phyloP scores from a whole-genome alignment of 805 yeast species.

The Dipodascopsis tothii region DNA sequence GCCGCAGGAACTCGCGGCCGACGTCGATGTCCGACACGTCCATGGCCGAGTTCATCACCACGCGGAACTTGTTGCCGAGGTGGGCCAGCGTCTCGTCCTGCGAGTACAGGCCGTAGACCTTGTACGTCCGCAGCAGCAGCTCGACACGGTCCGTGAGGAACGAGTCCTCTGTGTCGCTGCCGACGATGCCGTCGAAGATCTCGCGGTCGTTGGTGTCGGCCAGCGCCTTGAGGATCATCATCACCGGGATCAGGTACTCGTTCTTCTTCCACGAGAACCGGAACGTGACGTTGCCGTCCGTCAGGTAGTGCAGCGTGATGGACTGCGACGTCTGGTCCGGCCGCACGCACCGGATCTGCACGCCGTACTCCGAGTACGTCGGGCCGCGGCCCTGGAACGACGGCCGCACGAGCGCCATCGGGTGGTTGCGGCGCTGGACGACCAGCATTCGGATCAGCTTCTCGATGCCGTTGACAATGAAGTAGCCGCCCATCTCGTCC shows the following conservation, averaged over 20 bases:
- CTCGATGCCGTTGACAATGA: slow-evolving; percentile 93
- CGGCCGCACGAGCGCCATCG: slow-evolving; percentile 95
- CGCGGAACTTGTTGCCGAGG: slow-evolving; percentile 91
- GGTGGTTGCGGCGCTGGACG: slow-evolving; percentile 95
- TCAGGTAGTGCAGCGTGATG: slow-evolving; percentile 90
- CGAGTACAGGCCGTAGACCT: slow-evolving; percentile 67
- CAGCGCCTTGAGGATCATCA: slow-evolving; percentile 85
- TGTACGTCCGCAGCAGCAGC: slow-evolving; percentile 79
- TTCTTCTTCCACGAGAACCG: slow-evolving; percentile 96
- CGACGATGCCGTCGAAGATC: slow-evolving; percentile 92
- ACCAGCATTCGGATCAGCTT: slow-evolving; percentile 93
- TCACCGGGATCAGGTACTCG: slow-evolving; percentile 87
- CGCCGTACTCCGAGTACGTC: slow-evolving; percentile 79
- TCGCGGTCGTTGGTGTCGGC: slow-evolving; percentile 88
- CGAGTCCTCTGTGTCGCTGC: slow-evolving; percentile 76
- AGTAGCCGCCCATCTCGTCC: slow-evolving; percentile 95
- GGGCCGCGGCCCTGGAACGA: slow-evolving; percentile 93
- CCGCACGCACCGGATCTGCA: slow-evolving; percentile 87
- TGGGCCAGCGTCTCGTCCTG: slow-evolving; percentile 87
- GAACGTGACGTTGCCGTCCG: slow-evolving; percentile 93
- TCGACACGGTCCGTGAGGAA: slow-evolving; percentile 97
- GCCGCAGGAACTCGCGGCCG: slow-evolving; percentile 71
- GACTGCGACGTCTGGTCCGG: slow-evolving; percentile 98
- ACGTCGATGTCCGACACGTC: slow-evolving; percentile 85
- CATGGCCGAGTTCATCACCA: slow-evolving; percentile 81